Conservation (phyloP, 2,329 filamentous ascomycete species). For the Fusarium keratoplasticum region DNA sequence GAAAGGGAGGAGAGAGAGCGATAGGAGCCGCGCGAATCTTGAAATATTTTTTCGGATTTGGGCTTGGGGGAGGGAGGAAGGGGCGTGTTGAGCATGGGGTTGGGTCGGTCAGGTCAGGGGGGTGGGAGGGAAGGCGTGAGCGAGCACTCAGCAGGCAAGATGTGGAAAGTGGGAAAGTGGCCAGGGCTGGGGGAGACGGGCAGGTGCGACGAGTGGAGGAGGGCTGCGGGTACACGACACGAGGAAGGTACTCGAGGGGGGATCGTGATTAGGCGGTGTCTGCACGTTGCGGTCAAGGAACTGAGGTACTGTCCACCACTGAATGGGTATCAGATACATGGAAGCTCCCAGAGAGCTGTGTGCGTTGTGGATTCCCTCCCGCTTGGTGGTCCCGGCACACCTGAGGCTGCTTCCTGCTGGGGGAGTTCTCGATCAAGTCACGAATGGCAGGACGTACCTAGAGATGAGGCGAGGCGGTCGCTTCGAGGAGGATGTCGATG, state of each 20-base stretch:
- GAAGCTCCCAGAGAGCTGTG: conserved; percentile 27
- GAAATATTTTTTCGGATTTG: conserved; percentile 56
- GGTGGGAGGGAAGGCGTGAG: conserved; percentile 34
- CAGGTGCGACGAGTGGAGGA: conserved; percentile 34
- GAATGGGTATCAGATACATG: conserved; percentile 26
- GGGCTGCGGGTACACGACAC: conserved; percentile 31
- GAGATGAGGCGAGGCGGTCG: conserved; percentile 17
- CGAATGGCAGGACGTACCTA: conserved; percentile 22
- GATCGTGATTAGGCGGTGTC: not conserved
- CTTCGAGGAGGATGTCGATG: not conserved
- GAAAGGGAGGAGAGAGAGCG: conserved; percentile 45
- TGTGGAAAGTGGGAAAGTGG: conserved; percentile 44
- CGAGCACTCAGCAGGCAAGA: conserved; percentile 14
- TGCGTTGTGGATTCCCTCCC: conserved; percentile 34
- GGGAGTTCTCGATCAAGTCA: conserved; percentile 20
- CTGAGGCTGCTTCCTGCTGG: conserved; percentile 24
- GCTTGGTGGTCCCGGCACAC: conserved; percentile 28
- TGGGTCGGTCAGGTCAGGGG: conserved; percentile 7
- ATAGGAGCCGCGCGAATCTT: conserved; percentile 48
- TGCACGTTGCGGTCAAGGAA: conserved; percentile 2
- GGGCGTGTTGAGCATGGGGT: conserved; percentile 35
- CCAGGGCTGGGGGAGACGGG: conserved; percentile 41
- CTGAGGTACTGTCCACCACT: conserved; percentile 12
- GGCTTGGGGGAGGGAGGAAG: conserved; percentile 40
- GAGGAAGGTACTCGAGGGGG: conserved; percentile 29